Conservation (phyloP, 1,139 yeast species). For the Pichia sp. region DNA sequence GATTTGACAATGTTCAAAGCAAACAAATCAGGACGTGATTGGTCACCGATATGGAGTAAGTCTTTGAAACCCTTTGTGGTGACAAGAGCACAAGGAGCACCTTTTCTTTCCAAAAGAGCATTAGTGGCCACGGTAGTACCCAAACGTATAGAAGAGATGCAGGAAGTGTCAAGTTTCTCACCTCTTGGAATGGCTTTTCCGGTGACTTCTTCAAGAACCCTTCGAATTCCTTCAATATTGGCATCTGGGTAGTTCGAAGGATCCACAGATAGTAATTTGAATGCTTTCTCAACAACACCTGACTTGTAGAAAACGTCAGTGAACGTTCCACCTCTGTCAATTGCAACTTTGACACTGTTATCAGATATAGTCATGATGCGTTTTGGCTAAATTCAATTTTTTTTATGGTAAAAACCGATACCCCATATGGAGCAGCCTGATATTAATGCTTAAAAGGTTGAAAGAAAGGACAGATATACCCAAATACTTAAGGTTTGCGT, state of each 20-base stretch:
- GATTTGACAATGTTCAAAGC: conserved; percentile 59
- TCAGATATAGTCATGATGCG: conserved; percentile 5
- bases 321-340: conserved; percentile 21
- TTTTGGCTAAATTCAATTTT: not conserved
- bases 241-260: conserved; percentile 85
- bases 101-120: conserved; percentile 66
- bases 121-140: conserved; percentile 81
- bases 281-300: conserved; percentile 35
- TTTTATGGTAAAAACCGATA: too few species aligned
- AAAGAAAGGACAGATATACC: not conserved
- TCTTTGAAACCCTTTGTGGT: conserved; percentile 66
- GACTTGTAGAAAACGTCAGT: conserved; percentile 21
- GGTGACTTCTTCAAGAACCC: conserved; percentile 61
- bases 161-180: conserved; percentile 39
- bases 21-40: conserved; percentile 67
- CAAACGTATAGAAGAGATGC: conserved; percentile 59
- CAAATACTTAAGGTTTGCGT: not conserved
- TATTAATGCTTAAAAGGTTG: too few species aligned
- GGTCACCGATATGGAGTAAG: conserved; percentile 64
- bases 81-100: conserved; percentile 58
- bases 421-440: not conserved
- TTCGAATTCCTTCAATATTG: conserved; percentile 83
- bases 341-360: not conserved
- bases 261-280: conserved; percentile 79
- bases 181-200: conserved; percentile 48